These are phyloP conservation scores for Kalmusia sp. DNA, from an alignment of 2,329 filamentous ascomycete species.

Conservation along the genomic window DNA sequence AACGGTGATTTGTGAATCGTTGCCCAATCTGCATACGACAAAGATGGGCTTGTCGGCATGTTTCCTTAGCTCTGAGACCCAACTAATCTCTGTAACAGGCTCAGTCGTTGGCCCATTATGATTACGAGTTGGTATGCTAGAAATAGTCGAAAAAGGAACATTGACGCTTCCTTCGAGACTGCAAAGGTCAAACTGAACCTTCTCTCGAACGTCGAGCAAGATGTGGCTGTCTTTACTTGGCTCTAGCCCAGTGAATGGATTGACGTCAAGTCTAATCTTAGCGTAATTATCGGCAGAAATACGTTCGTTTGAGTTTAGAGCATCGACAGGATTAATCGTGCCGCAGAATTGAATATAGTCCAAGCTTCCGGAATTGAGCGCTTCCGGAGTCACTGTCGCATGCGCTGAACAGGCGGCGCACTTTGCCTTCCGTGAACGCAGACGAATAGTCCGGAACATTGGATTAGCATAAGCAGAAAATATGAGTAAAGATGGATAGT, in stretches of 20 bases:
- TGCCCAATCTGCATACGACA: conserved; percentile 76
- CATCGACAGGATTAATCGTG: conserved; percentile 58
- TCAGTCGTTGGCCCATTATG: not conserved
- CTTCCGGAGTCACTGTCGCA: conserved; percentile 68
- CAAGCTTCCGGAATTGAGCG: conserved; percentile 68
- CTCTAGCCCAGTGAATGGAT: conserved; percentile 40
- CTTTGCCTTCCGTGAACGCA: conserved; percentile 71
- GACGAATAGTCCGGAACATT: conserved; percentile 75
- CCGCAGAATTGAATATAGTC: conserved; percentile 92
- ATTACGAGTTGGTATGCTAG: conserved; percentile 25
- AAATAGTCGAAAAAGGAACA: conserved; percentile 68
- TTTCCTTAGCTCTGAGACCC: conserved; percentile 36
- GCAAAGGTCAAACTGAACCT: conserved; percentile 83
- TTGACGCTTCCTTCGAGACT: conserved; percentile 79
- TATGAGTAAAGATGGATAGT: conserved; percentile 55
- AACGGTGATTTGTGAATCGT: conserved; percentile 77
- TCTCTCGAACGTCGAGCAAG: conserved; percentile 83
- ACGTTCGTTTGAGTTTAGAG: conserved; percentile 70
- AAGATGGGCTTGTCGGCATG: conserved; percentile 64
- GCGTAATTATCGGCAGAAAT: conserved; percentile 71
- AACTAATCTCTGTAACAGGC: conserved; percentile 26
- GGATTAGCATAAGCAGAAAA: conserved; percentile 62
- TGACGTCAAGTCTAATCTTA: conserved; percentile 36
- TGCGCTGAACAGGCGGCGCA: conserved; percentile 79
- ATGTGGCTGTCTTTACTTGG: conserved; percentile 56